These are phyloP conservation scores for Exophiala viscosa DNA, from an alignment of 2,329 filamentous ascomycete species.

Conservation along the genomic window DNA sequence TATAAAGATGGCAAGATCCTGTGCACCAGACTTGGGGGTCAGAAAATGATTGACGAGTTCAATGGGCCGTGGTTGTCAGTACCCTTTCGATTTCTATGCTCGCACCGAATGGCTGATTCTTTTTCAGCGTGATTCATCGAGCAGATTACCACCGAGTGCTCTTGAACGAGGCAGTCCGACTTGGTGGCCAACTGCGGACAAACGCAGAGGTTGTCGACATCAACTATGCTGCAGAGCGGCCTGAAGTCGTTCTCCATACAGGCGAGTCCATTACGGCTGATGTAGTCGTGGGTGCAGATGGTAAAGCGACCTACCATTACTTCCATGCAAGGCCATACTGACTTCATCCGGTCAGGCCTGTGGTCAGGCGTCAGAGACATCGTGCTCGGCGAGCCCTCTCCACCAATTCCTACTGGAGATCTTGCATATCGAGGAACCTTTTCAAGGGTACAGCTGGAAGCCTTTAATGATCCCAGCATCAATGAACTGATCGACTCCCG, in stretches of 20 bases:
- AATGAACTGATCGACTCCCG: constrained; percentile 10
- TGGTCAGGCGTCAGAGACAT: constrained; percentile 43
- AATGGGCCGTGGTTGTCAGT: constrained; percentile 8
- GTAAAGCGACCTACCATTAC: constrained; percentile 20
- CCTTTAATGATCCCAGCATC: constrained; percentile 7
- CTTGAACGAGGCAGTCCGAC: constrained; percentile 36
- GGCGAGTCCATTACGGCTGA: constrained; percentile 30
- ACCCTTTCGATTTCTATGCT: not conserved
- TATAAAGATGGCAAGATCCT: constrained; percentile 33
- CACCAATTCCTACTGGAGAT: constrained; percentile 52
- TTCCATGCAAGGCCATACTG: not conserved
- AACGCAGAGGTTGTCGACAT: constrained; percentile 27
- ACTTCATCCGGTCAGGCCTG: constrained; percentile 27
- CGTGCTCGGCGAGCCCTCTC: constrained; percentile 42
- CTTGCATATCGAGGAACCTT: constrained; percentile 44
- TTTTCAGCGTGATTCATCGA: constrained; percentile 38
- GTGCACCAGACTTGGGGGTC: constrained; percentile 18
- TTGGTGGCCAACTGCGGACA: constrained; percentile 37
- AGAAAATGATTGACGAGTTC: constrained; percentile 7
- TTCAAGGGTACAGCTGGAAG: constrained; percentile 4
- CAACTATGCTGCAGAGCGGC: constrained; percentile 30
- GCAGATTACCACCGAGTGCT: constrained; percentile 47
- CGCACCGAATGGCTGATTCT: not conserved
- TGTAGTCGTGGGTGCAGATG: constrained; percentile 48
- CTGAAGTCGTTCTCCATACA: constrained; percentile 29